These are phyloP conservation scores for Daldinia sp. DNA, from an alignment of 2,329 filamentous ascomycete species.

Conservation along the genomic window DNA sequence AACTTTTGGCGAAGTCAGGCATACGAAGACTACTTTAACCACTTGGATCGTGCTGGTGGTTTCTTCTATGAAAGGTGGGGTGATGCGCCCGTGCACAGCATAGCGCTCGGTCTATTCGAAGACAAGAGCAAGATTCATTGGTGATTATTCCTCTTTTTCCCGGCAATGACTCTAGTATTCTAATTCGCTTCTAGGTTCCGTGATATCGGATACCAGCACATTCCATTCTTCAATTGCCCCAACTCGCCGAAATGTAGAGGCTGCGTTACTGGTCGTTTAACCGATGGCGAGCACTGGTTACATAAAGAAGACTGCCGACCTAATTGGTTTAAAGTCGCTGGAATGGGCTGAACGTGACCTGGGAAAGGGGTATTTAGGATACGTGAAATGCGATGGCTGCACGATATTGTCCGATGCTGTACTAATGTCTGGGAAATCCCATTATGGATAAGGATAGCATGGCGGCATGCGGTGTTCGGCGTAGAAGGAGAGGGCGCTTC, in stretches of 20 bases:
- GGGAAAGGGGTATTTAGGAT: slow-evolving; percentile 7
- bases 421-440: slow-evolving; percentile 39
- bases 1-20: slow-evolving; percentile 88
- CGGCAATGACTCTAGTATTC: slow-evolving; percentile 16
- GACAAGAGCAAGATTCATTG: slow-evolving; percentile 92
- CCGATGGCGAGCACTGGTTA: slow-evolving; percentile 85
- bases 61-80: slow-evolving; percentile 99
- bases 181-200: slow-evolving; percentile 78
- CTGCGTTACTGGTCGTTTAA: slow-evolving; percentile 86
- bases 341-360: slow-evolving; percentile 68
- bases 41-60: slow-evolving; percentile 90
- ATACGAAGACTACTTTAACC: slow-evolving; percentile 96
- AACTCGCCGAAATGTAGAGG: slow-evolving; percentile 93
- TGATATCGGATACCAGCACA: slow-evolving; percentile 97
- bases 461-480: slow-evolving; percentile 38
- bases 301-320: slow-evolving; percentile 92
- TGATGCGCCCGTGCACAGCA: slow-evolving; percentile 95
- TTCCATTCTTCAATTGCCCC: slow-evolving; percentile 98
- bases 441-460: slow-evolving; percentile 39
- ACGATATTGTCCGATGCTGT: slow-evolving; percentile 38
- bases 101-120: slow-evolving; percentile 90
- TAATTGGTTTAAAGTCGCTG: slow-evolving; percentile 96
- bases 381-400: slow-evolving; percentile 31
- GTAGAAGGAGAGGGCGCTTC: slow-evolving; percentile 29
- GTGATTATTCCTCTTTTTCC: slow-evolving; percentile 58